Base-by-base conservation (phyloP, 495 filamentous ascomycete genomes). In the Apiosordaria backusii region DNA sequence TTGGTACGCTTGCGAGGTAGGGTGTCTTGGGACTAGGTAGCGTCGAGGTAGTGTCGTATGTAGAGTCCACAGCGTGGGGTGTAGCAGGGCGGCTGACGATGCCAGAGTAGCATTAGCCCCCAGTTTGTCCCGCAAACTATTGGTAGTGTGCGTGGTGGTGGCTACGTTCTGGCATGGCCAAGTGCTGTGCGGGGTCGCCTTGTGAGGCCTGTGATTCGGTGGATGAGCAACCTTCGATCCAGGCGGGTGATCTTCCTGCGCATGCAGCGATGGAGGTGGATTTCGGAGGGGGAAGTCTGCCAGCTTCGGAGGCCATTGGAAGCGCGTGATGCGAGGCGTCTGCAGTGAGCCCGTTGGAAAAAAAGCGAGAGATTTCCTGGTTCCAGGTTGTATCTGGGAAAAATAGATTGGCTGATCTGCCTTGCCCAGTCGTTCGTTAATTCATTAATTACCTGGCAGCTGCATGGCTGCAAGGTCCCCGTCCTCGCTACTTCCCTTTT, bases 101-200 rank as follows among this genome's bases (percentile, higher is more conserved):
- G 64, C 18, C 60, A 50, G 67, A 61, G 58, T 59, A 16, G 15
- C 13, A 65, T 65, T 50, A 27, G 59, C 66, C 61, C 27, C 54
- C 57, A 22, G 40, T 54, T 29, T 10, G 23, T 55, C 24, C 53
- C 53, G 57, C 60, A 13, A 54, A 63, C 63, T 68, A 68, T 68
- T 68, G 67, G 54, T 53, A 50, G 63, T 64, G 5, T 65, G 63
- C 67, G 60, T 52, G 52, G 53, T 62, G 67, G 61, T 45, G 29
- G 63, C 35, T 59, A 54, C 59, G 67, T 61, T 65, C 52, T 54
- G 50, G 4, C 24, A 60, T 13, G n/a, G 62, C 58, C 66, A 62
- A 62, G 58, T 55, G 19, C 26, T n/a, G 19, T 62, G 66, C 66
- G 66, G 66, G 66, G 66, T 68, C 29, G 25, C 6, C 15, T 4